Base-by-base conservation (phyloP, 495 filamentous ascomycete genomes). In the Aspergillus heteromorphus region DNA sequence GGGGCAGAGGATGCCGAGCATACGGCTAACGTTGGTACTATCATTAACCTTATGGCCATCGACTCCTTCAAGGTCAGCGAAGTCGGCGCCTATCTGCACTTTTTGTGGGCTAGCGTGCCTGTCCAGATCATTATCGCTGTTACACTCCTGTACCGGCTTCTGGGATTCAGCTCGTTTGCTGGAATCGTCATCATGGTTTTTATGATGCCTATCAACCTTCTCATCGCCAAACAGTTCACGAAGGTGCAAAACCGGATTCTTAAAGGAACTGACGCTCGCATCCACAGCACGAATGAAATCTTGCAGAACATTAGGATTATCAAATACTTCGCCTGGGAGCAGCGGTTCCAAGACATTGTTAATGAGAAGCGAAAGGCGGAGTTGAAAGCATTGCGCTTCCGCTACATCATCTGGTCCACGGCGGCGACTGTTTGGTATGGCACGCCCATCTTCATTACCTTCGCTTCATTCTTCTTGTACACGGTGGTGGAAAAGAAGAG, bases 301-400 rank as follows among this genome's bases (percentile, higher is more conserved):
- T 78, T 99, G 19, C 92, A 95, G 63, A 99, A 97, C 59, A 97
- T 99, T 59, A 83, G 95, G 29, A 97, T 99, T 62, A 97, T 99
- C 82, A 99, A 99, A 69, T 99, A 91, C 70, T 99, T 99, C 67
- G 92, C 95, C 2, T 99, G 95, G 95, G 95, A 99, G 68, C 85
- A 88, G 55, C 87, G 95, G 8, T 99, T 95, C 70, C 80, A 86
- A 42, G 82, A 85, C 16, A 84, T 91, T 49, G 90, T 99, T 14
- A 83, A 92, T 55, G 92, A 96, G 66, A 95, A 95, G 66, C 81
- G 95, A 48, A 74, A 76, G 16, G 79, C 79, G 3, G 95, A 99
- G 66, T 75, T 99, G 21, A 82, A 79, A 57, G 83, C 86, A 25
- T 64, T 97, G 58, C 84, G 93, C 29, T 82, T 76, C 19, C 81